phyloP scores from a whole-genome alignment of 495 filamentous ascomycete genomes.

The Daldinia vernicosa region DNA sequence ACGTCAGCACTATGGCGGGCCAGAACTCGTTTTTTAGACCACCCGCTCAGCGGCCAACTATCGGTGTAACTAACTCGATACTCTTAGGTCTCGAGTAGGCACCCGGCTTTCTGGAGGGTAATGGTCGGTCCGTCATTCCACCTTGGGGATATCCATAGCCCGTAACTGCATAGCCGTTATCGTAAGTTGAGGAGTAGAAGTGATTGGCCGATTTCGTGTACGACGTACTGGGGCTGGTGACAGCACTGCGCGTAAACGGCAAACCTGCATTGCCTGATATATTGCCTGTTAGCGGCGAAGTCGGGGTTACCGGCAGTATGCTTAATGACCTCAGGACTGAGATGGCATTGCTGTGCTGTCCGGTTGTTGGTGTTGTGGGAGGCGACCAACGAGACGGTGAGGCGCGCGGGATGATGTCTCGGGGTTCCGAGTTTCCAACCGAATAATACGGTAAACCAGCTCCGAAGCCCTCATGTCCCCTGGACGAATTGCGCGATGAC shows the following conservation, averaged over 20 bases:
- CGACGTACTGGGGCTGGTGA: slow-evolving; percentile 57
- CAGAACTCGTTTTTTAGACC: slow-evolving; percentile 18
- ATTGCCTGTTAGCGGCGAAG: slow-evolving; percentile 50
- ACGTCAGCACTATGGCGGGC: slow-evolving; percentile 36
- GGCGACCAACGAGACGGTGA: slow-evolving; percentile 59
- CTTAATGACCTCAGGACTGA: slow-evolving; percentile 57
- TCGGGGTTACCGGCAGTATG: slow-evolving; percentile 57
- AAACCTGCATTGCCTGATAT: slow-evolving; percentile 49
- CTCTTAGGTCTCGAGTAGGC: slow-evolving; percentile 60
- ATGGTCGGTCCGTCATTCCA: slow-evolving; percentile 52
- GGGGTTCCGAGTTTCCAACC: slow-evolving; percentile 51
- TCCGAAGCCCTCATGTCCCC: slow-evolving; percentile 38
- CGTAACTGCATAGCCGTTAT: slow-evolving; percentile 50
- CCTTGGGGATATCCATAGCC: slow-evolving; percentile 45
- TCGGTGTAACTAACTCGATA: slow-evolving; percentile 61
- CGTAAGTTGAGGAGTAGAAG: slow-evolving; percentile 58
- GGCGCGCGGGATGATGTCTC: slow-evolving; percentile 62
- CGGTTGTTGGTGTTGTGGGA: slow-evolving; percentile 52
- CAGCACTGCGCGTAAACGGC: slow-evolving; percentile 57
- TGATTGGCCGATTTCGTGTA: slow-evolving; percentile 50
- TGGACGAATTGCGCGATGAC: slow-evolving; percentile 41
- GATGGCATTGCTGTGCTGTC: slow-evolving; percentile 52
- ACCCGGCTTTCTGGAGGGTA: slow-evolving; percentile 54
- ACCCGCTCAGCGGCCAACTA: slow-evolving; percentile 53
- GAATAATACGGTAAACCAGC: slow-evolving; percentile 49